These are phyloP conservation scores for Coffea canephora DNA, from an alignment of 257 asterid species.

Conservation along the genomic window DNA sequence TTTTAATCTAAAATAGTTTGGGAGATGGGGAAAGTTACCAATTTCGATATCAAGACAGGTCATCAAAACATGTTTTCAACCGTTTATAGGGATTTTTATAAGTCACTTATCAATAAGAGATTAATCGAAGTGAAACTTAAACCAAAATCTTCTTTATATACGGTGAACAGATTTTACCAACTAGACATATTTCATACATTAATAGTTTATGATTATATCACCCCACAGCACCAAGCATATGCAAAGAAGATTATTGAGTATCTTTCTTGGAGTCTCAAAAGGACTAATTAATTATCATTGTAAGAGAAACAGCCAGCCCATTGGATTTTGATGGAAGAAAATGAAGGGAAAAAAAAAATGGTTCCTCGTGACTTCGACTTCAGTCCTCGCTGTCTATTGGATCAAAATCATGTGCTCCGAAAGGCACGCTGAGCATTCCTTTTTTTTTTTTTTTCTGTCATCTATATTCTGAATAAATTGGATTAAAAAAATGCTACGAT, in stretches of 20 bases:
- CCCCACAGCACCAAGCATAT: conserved; percentile 27
- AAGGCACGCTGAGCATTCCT: conserved; percentile 50
- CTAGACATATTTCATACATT: no score
- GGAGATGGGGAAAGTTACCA: no score
- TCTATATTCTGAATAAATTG: neutral
- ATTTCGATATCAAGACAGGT: no score
- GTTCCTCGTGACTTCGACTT: conserved; percentile 37
- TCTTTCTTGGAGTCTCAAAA: conserved; percentile 46
- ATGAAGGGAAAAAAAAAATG: neutral
- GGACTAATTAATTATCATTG: neutral
- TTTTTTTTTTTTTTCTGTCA: conserved; percentile 17
- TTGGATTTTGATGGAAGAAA: conserved; percentile 17
- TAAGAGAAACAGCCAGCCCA: conserved; percentile 5
- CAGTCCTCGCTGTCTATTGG: conserved; percentile 55
- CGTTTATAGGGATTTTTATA: no score
- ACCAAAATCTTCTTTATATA: no score
- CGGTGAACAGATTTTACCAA: no score
- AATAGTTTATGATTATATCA: no score
- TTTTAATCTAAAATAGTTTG: no score
- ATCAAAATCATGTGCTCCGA: conserved; percentile 68
- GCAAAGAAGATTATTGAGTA: conserved; percentile 33
- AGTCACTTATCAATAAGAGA: no score
- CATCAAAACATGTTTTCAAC: no score
- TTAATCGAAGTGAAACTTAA: no score
- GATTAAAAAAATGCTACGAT: neutral